These are phyloP conservation scores for Bathelium albidoporum DNA, from an alignment of 495 filamentous ascomycete species.

Conservation along the genomic window DNA sequence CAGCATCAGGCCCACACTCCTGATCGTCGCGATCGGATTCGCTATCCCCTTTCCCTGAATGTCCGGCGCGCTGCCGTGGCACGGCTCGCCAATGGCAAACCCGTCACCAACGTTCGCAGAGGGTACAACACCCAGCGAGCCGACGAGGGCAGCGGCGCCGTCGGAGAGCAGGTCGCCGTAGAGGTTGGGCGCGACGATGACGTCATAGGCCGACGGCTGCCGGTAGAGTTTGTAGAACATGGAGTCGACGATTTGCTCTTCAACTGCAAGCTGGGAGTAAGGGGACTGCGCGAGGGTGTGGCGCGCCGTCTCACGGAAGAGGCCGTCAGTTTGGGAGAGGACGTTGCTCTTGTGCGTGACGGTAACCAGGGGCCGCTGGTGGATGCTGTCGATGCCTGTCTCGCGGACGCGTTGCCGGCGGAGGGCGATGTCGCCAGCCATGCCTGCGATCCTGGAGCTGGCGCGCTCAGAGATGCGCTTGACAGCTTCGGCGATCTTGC, in stretches of 20 bases:
- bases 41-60: constrained; percentile 88
- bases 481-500: constrained; percentile 91
- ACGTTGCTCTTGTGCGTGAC: constrained; percentile 99
- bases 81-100: constrained; percentile 96
- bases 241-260: constrained; percentile 97
- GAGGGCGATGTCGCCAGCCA: constrained; percentile 89
- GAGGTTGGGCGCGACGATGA: constrained; percentile 94
- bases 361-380: constrained; percentile 67
- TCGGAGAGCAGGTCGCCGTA: constrained; percentile 97
- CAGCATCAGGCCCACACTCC: constrained; percentile 87
- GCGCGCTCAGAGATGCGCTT: constrained; percentile 89
- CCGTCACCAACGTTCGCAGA: constrained; percentile 88
- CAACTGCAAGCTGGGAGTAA: constrained; percentile 50
- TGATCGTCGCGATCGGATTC: constrained; percentile 90
- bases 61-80: constrained; percentile 91
- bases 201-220: constrained; percentile 86
- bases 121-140: constrained; percentile 89
- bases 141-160: constrained; percentile 89
- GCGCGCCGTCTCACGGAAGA: constrained; percentile 77
- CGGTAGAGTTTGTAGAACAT: constrained; percentile 99
- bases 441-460: constrained; percentile 71
- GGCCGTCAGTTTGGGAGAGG: constrained; percentile 87
- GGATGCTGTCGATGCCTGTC: constrained; percentile 41
- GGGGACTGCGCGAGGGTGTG: constrained; percentile 50
- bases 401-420: constrained; percentile 69